Conservation (phyloP, 768 basidiomycete genomes). For the Dendrothele bispora region DNA sequence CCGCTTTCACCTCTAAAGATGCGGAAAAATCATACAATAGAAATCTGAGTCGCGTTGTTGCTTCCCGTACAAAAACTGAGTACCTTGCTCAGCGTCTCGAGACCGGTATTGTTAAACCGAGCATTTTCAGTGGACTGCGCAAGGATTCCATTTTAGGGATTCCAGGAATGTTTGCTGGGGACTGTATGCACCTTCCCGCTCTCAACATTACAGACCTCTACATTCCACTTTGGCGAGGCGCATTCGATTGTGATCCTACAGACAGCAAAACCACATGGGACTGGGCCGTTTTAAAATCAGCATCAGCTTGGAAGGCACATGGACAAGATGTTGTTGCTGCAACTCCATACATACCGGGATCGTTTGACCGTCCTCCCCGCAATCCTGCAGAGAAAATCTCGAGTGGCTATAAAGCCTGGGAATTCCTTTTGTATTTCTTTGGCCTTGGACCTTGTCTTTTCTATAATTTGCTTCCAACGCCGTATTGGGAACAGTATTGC, state of each 20-base stretch:
- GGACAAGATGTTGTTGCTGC: constrained; percentile 29
- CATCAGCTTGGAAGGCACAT: constrained; percentile 33
- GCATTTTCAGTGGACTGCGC: constrained; percentile 14
- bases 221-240: constrained; percentile 29
- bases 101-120: constrained; percentile 17
- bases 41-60: not conserved
- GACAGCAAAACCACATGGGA: constrained; percentile 23
- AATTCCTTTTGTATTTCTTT: constrained; percentile 11
- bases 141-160: constrained; percentile 6
- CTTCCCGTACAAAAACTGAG: not conserved
- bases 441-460: constrained; percentile 11
- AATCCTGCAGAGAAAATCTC: constrained; percentile 31
- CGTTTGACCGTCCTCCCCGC: constrained; percentile 39
- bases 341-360: constrained; percentile 34
- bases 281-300: constrained; percentile 27
- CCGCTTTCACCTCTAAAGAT: not conserved
- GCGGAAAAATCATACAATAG: not conserved
- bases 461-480: constrained; percentile 1
- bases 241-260: constrained; percentile 14
- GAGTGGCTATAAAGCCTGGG: constrained; percentile 19
- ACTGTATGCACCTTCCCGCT: constrained; percentile 16
- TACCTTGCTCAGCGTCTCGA: constrained; percentile 4
- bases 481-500: constrained; percentile 7
- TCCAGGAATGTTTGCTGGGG: constrained; percentile 10
- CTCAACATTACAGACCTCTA: constrained; percentile 40